These are phyloP conservation scores for Cryphonectria radicalis DNA, from an alignment of 2,329 filamentous ascomycete species.

Conservation along the genomic window DNA sequence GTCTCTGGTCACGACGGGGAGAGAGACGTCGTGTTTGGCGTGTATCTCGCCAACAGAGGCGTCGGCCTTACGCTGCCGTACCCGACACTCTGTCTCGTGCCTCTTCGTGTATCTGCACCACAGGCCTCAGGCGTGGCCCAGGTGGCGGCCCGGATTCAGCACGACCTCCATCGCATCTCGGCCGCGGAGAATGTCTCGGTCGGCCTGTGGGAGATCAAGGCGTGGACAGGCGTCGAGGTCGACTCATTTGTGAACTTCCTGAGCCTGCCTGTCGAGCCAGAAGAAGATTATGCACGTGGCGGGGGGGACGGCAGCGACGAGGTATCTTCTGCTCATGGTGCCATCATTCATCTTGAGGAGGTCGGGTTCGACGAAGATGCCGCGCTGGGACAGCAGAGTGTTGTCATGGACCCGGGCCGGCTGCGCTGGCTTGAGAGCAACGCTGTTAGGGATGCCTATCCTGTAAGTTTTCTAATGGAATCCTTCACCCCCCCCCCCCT, in stretches of 20 bases:
- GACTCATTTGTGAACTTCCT: constrained; percentile 84
- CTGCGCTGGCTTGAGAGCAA: constrained; percentile 34
- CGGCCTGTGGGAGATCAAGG: constrained; percentile 70
- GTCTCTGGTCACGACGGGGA: constrained; percentile 9
- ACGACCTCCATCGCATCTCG: constrained; percentile 67
- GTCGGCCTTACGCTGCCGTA: constrained; percentile 57
- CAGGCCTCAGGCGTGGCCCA: constrained; percentile 44
- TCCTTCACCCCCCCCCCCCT: neutral
- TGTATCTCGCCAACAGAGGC: constrained; percentile 82
- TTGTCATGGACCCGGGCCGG: constrained; percentile 1
- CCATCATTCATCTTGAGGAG: constrained; percentile 13
- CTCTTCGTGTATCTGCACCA: constrained; percentile 60
- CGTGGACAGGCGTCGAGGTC: constrained; percentile 75
- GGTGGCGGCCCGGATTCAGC: constrained; percentile 66
- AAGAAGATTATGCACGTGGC: neutral
- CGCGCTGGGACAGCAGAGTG: neutral
- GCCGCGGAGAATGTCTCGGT: constrained; percentile 58
- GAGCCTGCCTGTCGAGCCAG: constrained; percentile 48
- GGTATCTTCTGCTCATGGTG: neutral
- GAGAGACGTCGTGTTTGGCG: constrained; percentile 65
- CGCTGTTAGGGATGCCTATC: constrained; percentile 37
- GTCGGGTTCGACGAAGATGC: constrained; percentile 19
- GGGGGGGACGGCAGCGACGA: neutral
- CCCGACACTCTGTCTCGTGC: constrained; percentile 81
- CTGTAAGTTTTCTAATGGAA: constrained; percentile 34